Percentiles rank a stretch among this genome's conserved stretches.
phyloP scores from a whole-genome alignment of 768 basidiomycete species.

The Saitozyma sp. region DNA sequence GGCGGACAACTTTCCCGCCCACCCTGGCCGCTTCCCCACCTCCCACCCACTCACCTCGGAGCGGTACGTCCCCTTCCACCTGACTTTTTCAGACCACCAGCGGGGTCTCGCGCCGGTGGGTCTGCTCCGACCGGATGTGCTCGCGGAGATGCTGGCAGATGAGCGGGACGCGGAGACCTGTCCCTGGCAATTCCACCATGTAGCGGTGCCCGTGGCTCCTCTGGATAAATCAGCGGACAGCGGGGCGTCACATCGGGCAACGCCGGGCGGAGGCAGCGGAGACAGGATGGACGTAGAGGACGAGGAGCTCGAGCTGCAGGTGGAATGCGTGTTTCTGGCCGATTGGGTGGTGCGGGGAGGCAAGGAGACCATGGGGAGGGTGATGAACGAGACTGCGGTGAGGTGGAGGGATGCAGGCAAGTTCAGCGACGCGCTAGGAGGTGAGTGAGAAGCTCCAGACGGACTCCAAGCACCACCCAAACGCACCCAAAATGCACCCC shows the following conservation, averaged over 20 bases:
- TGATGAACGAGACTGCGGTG: conserved; percentile 29
- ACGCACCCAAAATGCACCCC: neutral
- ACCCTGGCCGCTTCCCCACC: conserved; percentile 14
- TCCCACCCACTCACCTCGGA: conserved; percentile 23
- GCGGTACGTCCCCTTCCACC: conserved; percentile 41
- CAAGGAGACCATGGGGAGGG: conserved; percentile 28
- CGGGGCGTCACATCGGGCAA: too few relatives aligned
- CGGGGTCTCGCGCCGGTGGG: conserved; percentile 53
- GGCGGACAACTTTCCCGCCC: conserved; percentile 39
- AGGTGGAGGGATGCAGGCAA: conserved; percentile 49
- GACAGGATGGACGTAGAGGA: conserved; percentile 55
- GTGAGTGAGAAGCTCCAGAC: conserved; percentile 23
- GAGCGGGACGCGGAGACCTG: conserved; percentile 14
- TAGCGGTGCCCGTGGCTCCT: too few relatives aligned
- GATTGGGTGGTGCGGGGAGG: conserved; percentile 31
- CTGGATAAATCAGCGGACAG: too few relatives aligned
- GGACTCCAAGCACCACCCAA: neutral
- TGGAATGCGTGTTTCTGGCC: conserved; percentile 54
- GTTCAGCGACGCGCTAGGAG: conserved; percentile 51
- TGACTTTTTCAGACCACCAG: conserved; percentile 33
- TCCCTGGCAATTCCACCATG: conserved; percentile 18
- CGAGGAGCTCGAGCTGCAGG: conserved; percentile 55
- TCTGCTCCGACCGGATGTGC: conserved; percentile 51
- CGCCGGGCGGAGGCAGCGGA: conserved; percentile 57
- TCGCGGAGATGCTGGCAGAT: conserved; percentile 26